Conservation (phyloP, 768 basidiomycete genomes). For the Cytidiella melzeri region DNA sequence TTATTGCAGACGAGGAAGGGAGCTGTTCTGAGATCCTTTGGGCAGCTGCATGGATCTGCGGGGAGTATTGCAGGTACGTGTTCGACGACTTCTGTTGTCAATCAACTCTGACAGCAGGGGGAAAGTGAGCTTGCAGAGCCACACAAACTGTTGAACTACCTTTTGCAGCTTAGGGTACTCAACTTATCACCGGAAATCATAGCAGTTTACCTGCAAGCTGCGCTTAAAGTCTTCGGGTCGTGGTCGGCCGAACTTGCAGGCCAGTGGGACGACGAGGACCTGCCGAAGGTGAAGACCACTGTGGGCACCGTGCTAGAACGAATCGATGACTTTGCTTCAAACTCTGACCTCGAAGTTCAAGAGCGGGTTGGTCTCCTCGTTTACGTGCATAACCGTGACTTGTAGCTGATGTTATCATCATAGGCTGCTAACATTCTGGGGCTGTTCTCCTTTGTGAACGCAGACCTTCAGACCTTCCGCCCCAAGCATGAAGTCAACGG, state of each 20-base stretch:
- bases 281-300: slow-evolving; percentile 55
- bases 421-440: slow-evolving; percentile 81
- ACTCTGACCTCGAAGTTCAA: slow-evolving; percentile 81
- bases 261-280: slow-evolving; percentile 68
- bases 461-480: slow-evolving; percentile 57
- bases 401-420: background rate
- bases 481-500: slow-evolving; percentile 31
- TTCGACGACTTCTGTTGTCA: background rate
- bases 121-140: slow-evolving; percentile 79
- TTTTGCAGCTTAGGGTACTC: slow-evolving; percentile 57
- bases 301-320: slow-evolving; percentile 58
- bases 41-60: slow-evolving; percentile 96
- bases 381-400: background rate
- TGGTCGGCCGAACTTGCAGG: slow-evolving; percentile 77
- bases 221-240: slow-evolving; percentile 79
- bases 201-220: slow-evolving; percentile 76
- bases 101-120: no score
- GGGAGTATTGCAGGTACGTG: slow-evolving; percentile 85
- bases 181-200: slow-evolving; percentile 58
- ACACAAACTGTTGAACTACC: slow-evolving; percentile 62
- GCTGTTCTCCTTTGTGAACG: slow-evolving; percentile 68
- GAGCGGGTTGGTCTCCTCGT: slow-evolving; percentile 60
- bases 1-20: slow-evolving; percentile 59
- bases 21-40: slow-evolving; percentile 83
- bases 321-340: slow-evolving; percentile 52